Evolutionary conservation across 441 rosid genomes (phyloP).

Genomic region (Eutrema salsugineum): DNA sequence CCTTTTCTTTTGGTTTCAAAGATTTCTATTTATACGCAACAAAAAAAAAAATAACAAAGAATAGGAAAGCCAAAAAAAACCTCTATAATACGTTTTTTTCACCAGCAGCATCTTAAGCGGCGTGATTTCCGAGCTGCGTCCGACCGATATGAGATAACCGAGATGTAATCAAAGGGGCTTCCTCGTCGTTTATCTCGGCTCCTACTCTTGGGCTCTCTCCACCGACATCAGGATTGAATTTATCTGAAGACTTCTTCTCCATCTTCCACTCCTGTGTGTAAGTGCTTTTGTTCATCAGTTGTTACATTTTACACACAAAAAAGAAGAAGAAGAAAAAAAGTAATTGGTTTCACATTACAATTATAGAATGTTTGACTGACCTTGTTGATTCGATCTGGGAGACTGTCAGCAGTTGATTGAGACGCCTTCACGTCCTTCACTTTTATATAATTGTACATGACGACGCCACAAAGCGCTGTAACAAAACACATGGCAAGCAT

Average conservation of each 20-base stretch:
- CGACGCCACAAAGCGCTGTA: constrained; percentile 95
- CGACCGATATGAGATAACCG: constrained; percentile 75
- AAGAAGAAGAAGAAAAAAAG: background rate
- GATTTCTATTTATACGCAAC: background rate
- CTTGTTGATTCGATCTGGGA: constrained; percentile 80
- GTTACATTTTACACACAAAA: background rate
- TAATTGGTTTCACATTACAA: background rate
- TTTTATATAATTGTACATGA: constrained; percentile 95
- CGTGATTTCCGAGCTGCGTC: constrained; percentile 45
- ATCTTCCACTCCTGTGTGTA: constrained; percentile 76
- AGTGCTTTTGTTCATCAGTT: constrained; percentile 13
- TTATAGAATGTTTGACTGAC: constrained; percentile 35
- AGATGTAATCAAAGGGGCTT: constrained; percentile 72
- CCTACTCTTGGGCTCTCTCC: constrained; percentile 40
- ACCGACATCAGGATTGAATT: constrained; percentile 51
- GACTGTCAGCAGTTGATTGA: constrained; percentile 59
- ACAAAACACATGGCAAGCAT: constrained; percentile 1
- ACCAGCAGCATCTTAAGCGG: constrained; percentile 1
- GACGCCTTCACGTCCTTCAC: constrained; percentile 83
- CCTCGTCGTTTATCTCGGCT: constrained; percentile 63
- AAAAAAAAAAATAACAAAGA: background rate
- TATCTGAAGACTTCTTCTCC: constrained; percentile 94
- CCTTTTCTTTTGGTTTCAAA: background rate
- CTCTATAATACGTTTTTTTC: background rate
- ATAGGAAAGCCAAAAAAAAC: constrained; percentile 11